Conservation (phyloP, 805 yeast species). For the Pichia heedii region DNA sequence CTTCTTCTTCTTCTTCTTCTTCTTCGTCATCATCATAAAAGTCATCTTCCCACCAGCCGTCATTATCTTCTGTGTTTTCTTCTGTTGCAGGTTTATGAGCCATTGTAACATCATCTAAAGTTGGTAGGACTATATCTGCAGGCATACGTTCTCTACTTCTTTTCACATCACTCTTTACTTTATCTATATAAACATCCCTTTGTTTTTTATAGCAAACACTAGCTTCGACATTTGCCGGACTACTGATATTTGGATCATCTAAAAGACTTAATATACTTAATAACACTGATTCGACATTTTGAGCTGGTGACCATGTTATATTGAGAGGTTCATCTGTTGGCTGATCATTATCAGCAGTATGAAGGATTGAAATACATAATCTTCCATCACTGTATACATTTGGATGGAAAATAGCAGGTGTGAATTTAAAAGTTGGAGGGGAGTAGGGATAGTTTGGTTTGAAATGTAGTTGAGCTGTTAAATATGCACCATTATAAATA, state of each 20-base stretch:
- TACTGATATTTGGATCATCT: slow-evolving; percentile 88
- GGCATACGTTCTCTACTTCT: slow-evolving; percentile 82
- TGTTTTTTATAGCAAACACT: slow-evolving; percentile 87
- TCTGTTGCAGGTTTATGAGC: slow-evolving; percentile 15
- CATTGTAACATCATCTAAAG: slow-evolving; percentile 35
- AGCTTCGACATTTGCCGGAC: slow-evolving; percentile 97
- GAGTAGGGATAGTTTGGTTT: slow-evolving; percentile 87
- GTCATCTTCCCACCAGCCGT: slow-evolving; percentile 27
- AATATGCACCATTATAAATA: slow-evolving; percentile 88
- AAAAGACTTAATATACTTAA: slow-evolving; percentile 82
- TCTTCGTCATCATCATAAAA: slow-evolving; percentile 27
- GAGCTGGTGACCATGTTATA: slow-evolving; percentile 94
- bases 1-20: slow-evolving; percentile 24
- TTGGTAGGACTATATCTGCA: slow-evolving; percentile 74
- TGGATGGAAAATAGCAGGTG: slow-evolving; percentile 94
- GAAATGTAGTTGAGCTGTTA: slow-evolving; percentile 87
- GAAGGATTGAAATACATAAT: slow-evolving; percentile 87
- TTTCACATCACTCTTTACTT: slow-evolving; percentile 74
- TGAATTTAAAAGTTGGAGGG: slow-evolving; percentile 90
- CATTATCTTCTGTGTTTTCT: slow-evolving; percentile 22
- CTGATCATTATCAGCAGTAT: slow-evolving; percentile 77
- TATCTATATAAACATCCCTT: slow-evolving; percentile 67
- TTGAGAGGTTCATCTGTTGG: slow-evolving; percentile 81
- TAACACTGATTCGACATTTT: slow-evolving; percentile 87
- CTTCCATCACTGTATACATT: slow-evolving; percentile 93